Conservation (phyloP, 1,139 yeast genomes). For the Scheffersomyces titani region DNA sequence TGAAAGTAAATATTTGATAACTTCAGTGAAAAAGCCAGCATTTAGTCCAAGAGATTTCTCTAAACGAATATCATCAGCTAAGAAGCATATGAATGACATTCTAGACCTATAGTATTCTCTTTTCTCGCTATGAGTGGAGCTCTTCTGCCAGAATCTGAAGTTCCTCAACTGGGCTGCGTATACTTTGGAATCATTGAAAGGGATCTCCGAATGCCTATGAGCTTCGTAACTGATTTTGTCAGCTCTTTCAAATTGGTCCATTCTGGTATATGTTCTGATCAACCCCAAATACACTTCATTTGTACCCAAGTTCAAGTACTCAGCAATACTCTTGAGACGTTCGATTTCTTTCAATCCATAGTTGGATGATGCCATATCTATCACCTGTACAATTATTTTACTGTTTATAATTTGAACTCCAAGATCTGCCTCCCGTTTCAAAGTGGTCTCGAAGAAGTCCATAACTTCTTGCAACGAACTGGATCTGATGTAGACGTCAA, state of each 20-base stretch:
- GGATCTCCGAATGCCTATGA: constrained; percentile 27
- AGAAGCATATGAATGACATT: background rate
- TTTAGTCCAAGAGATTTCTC: constrained; percentile 2
- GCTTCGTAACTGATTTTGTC: constrained; percentile 31
- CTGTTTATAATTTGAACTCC: constrained; percentile 20
- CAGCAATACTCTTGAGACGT: constrained; percentile 20
- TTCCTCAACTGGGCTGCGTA: constrained; percentile 33
- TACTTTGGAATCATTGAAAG: constrained; percentile 31
- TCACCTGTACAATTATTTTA: constrained; percentile 14
- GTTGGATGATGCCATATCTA: constrained; percentile 22
- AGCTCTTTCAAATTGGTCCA: constrained; percentile 37
- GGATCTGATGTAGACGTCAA: constrained; percentile 37
- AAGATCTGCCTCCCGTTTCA: constrained; percentile 18
- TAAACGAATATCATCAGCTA: background rate
- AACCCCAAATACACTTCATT: constrained; percentile 18
- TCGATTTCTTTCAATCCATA: constrained; percentile 27
- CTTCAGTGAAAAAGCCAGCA: constrained; percentile 24
- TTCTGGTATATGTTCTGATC: constrained; percentile 27
- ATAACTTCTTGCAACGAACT: constrained; percentile 40
- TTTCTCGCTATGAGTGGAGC: constrained; percentile 1
- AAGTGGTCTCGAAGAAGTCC: constrained; percentile 38
- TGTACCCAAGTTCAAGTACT: constrained; percentile 13
- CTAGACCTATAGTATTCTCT: background rate
- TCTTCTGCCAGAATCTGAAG: constrained; percentile 29
- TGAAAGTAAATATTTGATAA: constrained; percentile 22